Percentiles rank a stretch among this genome's conserved stretches.
These are phyloP conservation scores for Fraxinus excelsior DNA, from an alignment of 257 asterid genomes.

Conservation along the genomic window DNA sequence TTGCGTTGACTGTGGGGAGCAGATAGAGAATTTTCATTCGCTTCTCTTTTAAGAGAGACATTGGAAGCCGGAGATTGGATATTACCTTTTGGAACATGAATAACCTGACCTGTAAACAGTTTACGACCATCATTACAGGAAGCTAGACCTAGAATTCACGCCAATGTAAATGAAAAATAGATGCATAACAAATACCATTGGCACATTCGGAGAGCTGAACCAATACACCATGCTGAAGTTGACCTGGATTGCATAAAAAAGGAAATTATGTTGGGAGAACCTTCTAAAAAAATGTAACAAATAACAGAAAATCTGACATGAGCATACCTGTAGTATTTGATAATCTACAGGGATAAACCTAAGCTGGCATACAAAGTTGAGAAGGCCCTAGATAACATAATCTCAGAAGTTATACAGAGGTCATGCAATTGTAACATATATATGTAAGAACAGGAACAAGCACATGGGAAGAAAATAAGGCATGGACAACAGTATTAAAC, in stretches of 20 bases:
- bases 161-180: background rate
- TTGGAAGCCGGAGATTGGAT: slow-evolving; percentile 37
- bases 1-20: slow-evolving; percentile 40
- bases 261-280: slow-evolving; percentile 6
- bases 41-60: slow-evolving; percentile 57
- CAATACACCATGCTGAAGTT: slow-evolving; percentile 25
- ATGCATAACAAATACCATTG: slow-evolving; percentile 25
- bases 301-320: background rate
- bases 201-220: slow-evolving; percentile 29
- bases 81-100: slow-evolving; percentile 33
- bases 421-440: background rate
- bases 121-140: slow-evolving; percentile 22
- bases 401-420: slow-evolving; percentile 13
- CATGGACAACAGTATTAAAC: background rate
- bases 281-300: background rate
- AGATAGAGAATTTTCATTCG: slow-evolving; percentile 36
- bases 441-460: slow-evolving; percentile 12
- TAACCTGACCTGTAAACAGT: slow-evolving; percentile 44
- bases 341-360: background rate
- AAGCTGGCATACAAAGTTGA: slow-evolving; percentile 21
- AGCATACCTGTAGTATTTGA: slow-evolving; percentile 22
- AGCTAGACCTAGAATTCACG: slow-evolving; percentile 17
- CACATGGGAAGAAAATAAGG: background rate
- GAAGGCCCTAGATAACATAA: slow-evolving; percentile 21
- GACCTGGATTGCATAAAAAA: slow-evolving; percentile 31